Percentiles rank a stretch among this genome's conserved stretches.
Evolutionary conservation across 2,329 filamentous ascomycete genomes (phyloP).

Genomic region (Xenoacremonium recifei): DNA sequence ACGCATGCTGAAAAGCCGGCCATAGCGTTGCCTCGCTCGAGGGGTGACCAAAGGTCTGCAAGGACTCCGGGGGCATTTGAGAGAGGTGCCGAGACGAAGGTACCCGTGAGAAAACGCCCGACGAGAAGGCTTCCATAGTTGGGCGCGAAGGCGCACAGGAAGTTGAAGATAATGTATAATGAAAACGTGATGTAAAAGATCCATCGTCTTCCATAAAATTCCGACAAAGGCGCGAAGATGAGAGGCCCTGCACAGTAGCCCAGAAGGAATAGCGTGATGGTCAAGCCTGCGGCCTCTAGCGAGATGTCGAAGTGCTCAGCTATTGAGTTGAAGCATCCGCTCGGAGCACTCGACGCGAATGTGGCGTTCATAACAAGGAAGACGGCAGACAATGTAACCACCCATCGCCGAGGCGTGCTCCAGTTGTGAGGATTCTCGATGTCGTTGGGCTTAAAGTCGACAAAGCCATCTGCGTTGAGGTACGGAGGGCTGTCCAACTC

Average conservation of each 20-base stretch:
- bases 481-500: slow-evolving; percentile 30
- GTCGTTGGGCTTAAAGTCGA: slow-evolving; percentile 51
- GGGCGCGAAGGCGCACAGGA: slow-evolving; percentile 53
- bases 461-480: slow-evolving; percentile 47
- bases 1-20: slow-evolving; percentile 52
- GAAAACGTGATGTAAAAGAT: slow-evolving; percentile 51
- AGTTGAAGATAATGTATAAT: slow-evolving; percentile 49
- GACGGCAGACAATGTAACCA: slow-evolving; percentile 41
- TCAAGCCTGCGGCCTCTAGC: slow-evolving; percentile 44
- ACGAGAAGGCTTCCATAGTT: slow-evolving; percentile 53
- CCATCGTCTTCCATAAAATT: slow-evolving; percentile 55
- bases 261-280: slow-evolving; percentile 54
- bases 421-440: slow-evolving; percentile 51
- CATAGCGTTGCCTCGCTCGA: slow-evolving; percentile 53
- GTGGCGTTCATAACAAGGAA: slow-evolving; percentile 55
- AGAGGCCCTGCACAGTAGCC: slow-evolving; percentile 59
- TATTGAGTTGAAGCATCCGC: slow-evolving; percentile 32
- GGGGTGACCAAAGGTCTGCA: slow-evolving; percentile 51
- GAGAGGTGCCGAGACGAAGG: slow-evolving; percentile 50
- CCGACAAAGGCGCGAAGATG: slow-evolving; percentile 55
- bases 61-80: slow-evolving; percentile 51
- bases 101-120: slow-evolving; percentile 55
- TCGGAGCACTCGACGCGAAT: slow-evolving; percentile 41
- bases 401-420: slow-evolving; percentile 37
- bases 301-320: slow-evolving; percentile 43